Base-by-base conservation (phyloP, 305 asterid genomes). In the Fraxinus greggii region DNA sequence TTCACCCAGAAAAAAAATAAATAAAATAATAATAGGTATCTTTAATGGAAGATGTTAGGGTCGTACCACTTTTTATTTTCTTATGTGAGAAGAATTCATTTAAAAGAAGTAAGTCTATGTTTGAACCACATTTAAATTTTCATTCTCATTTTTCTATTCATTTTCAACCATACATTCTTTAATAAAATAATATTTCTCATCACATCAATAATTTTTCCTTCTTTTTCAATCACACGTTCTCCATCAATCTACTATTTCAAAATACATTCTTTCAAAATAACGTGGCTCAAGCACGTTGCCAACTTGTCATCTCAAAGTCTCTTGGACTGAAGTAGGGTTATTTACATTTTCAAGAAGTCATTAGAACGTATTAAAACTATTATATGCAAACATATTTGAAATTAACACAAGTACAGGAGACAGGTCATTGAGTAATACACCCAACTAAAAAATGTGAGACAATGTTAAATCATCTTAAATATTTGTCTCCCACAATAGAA, bases 401-500 rank as follows among this genome's bases (percentile, higher is more conserved):
- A 65, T 65, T 65, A 63, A 65, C 35, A 63, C 17, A 24, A 24
- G 72, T 63, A 63, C 72, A 63, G 31, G 72, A 63, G n/a, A 23
- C 65, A n/a, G 33, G 32, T 63, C 35, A 24, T 63, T 63, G 72
- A 63, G 72, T 10, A 59, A 33, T 19, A n/a, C 8, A 23, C 32
- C 32, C 72, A 35, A 19, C 56, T 3, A 7, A 35, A 26, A 80
- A 1, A 26, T 36, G 23, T 29, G 38, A 31, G 78, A 79, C 81
- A 80, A 29, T 12, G 19, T 35, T 75, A 40, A 38, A 23, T 5
- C 29, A 73, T 72, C 74, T 72, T 36, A 59, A 13, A 26, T 56
- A 75, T 23, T 67, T 82, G 83, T 81, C 83, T 76, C 82, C 87
- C 82, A 45, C 75, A 63, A 63, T 21, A 61, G 32, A 78, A 33